phyloP scores from a whole-genome alignment of 352 stramenopile species.

The Pythium dissotocum region DNA sequence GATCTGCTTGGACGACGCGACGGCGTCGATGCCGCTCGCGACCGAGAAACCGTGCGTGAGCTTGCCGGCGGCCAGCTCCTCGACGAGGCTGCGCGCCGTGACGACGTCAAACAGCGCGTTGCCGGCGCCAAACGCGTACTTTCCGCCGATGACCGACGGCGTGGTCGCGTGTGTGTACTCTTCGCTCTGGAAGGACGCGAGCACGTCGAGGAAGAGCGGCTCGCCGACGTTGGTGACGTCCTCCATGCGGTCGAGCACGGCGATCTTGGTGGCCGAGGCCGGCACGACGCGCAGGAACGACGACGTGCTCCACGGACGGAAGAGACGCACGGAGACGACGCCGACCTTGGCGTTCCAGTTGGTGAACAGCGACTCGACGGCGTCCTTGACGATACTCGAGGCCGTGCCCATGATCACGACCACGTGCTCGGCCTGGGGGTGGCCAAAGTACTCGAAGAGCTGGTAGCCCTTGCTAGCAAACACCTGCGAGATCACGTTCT shows the following conservation, averaged over 20 bases:
- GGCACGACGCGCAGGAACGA: constrained; percentile 83
- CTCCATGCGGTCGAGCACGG: constrained; percentile 91
- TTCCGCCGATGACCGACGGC: constrained; percentile 77
- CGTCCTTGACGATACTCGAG: constrained; percentile 87
- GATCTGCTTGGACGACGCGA: constrained; percentile 40
- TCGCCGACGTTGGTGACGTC: constrained; percentile 86
- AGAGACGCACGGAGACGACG: constrained; percentile 89
- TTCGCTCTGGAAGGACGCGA: constrained; percentile 88
- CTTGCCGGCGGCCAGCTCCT: constrained; percentile 60
- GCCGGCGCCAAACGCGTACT: constrained; percentile 69
- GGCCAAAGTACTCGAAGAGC: constrained; percentile 91
- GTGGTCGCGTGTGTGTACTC: constrained; percentile 55
- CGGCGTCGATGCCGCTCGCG: constrained; percentile 30
- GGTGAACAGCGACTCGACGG: constrained; percentile 79
- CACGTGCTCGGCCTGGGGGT: constrained; percentile 80
- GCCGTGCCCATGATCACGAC: constrained; percentile 91
- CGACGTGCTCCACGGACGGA: constrained; percentile 85
- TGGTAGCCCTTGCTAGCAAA: constrained; percentile 83
- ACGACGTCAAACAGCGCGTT: constrained; percentile 84
- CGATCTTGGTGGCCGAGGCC: constrained; percentile 71
- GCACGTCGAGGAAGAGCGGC: constrained; percentile 92
- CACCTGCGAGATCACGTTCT: constrained; percentile 83
- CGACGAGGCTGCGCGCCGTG: constrained; percentile 72
- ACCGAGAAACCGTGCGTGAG: constrained; percentile 76
- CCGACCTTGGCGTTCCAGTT: constrained; percentile 87